phyloP scores from a whole-genome alignment of 352 stramenopile species.

The Chrysophaeum taylorii region DNA sequence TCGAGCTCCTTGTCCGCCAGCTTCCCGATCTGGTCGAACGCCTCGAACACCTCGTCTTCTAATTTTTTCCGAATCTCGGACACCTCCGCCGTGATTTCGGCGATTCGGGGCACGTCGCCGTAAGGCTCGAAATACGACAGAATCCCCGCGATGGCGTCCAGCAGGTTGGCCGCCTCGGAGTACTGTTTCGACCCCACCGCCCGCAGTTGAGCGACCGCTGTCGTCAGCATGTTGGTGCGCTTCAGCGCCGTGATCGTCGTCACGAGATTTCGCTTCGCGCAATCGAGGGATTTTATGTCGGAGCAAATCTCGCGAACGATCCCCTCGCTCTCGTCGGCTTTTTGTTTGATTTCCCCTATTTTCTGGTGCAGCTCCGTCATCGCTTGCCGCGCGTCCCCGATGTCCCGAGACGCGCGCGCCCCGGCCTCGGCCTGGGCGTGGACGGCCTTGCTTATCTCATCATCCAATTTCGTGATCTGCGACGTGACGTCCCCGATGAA shows the following conservation, averaged over 20 bases:
- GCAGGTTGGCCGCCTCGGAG: slow-evolving; percentile 80
- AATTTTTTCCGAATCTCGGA: slow-evolving; percentile 72
- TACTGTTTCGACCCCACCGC: slow-evolving; percentile 56
- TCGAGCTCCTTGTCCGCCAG: slow-evolving; percentile 13
- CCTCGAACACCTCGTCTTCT: slow-evolving; percentile 66
- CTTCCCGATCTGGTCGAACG: slow-evolving; percentile 54
- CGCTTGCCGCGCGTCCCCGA: slow-evolving; percentile 48
- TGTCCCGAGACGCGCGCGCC: slow-evolving; percentile 33
- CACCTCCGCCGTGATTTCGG: slow-evolving; percentile 77
- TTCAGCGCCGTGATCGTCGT: slow-evolving; percentile 88
- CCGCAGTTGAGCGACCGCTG: slow-evolving; percentile 79
- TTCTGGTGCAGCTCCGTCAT: slow-evolving; percentile 77
- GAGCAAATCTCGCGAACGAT: slow-evolving; percentile 95
- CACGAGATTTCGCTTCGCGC: slow-evolving; percentile 90
- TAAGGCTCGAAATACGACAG: slow-evolving; percentile 92
- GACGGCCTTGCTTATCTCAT: slow-evolving; percentile 45
- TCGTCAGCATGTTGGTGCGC: slow-evolving; percentile 92
- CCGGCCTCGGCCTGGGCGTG: slow-evolving; percentile 39
- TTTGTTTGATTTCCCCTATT: slow-evolving; percentile 78
- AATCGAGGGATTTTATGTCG: slow-evolving; percentile 97
- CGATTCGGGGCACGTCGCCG: slow-evolving; percentile 75
- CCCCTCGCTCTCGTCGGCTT: slow-evolving; percentile 83
- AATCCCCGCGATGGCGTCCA: slow-evolving; percentile 88
- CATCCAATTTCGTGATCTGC: slow-evolving; percentile 42
- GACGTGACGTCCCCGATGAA: slow-evolving; percentile 3